These are phyloP conservation scores for Citrus cavaleriei DNA, from an alignment of 345 rosid species.

Conservation along the genomic window DNA sequence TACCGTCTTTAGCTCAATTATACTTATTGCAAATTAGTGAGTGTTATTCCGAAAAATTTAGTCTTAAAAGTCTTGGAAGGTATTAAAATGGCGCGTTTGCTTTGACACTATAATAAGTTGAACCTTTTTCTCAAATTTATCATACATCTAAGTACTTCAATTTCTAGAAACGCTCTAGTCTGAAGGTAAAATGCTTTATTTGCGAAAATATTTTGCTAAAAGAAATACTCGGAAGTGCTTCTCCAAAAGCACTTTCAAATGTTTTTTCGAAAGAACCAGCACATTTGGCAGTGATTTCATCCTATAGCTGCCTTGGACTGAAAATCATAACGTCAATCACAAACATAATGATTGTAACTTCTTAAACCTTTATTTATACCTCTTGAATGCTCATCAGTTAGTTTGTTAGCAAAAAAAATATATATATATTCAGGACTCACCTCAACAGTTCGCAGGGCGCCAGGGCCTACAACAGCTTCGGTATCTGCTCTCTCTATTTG, in stretches of 20 bases:
- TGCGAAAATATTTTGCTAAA: neutral
- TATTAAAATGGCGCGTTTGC: too few relatives aligned
- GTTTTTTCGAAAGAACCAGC: neutral
- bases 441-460: neutral
- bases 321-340: too few relatives aligned
- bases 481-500: neutral
- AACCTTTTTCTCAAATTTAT: neutral
- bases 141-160: neutral
- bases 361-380: neutral
- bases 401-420: neutral
- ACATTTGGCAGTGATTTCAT: too few relatives aligned
- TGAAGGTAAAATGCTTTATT: neutral
- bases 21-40: neutral
- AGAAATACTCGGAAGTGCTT: neutral
- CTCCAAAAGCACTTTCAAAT: neutral
- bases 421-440: neutral
- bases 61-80: too few relatives aligned
- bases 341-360: too few relatives aligned
- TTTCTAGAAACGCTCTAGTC: neutral
- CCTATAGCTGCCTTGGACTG: too few relatives aligned
- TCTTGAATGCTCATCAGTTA: neutral
- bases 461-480: neutral
- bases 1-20: neutral
- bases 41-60: neutral
- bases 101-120: too few relatives aligned